Percentiles rank a stretch among this genome's conserved stretches.
Conservation (phyloP, 2,329 filamentous ascomycete genomes). For the Huntiella savannae region DNA sequence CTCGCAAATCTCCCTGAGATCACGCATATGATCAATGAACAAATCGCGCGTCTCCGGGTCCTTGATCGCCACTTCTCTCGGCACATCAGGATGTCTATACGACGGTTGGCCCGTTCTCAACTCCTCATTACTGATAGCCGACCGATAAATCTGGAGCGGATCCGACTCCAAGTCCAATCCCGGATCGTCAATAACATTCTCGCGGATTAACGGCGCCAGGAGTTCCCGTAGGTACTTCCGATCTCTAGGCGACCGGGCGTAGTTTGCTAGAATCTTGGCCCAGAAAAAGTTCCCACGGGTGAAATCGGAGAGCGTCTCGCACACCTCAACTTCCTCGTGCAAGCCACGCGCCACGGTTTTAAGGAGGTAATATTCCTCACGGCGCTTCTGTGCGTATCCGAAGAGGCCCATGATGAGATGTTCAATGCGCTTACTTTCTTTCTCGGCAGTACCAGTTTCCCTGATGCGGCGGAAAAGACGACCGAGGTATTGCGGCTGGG, state of each 20-base stretch:
- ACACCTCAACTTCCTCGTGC: slow-evolving; percentile 65
- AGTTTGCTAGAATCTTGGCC: slow-evolving; percentile 68
- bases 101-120: slow-evolving; percentile 76
- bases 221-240: slow-evolving; percentile 81
- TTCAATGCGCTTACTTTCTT: slow-evolving; percentile 82
- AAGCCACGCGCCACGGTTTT: slow-evolving; percentile 72
- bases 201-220: slow-evolving; percentile 65
- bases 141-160: slow-evolving; percentile 90
- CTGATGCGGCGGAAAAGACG: slow-evolving; percentile 69
- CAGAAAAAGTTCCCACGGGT: slow-evolving; percentile 84
- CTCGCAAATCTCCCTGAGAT: slow-evolving; percentile 84
- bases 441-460: slow-evolving; percentile 69
- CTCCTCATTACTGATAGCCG: slow-evolving; percentile 92
- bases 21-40: slow-evolving; percentile 87
- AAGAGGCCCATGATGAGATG: slow-evolving; percentile 92
- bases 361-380: slow-evolving; percentile 91
- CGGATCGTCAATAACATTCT: slow-evolving; percentile 84
- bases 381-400: slow-evolving; percentile 87
- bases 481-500: slow-evolving; percentile 85
- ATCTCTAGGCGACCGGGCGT: slow-evolving; percentile 77
- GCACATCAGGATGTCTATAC: slow-evolving; percentile 62
- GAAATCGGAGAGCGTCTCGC: slow-evolving; percentile 61
- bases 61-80: slow-evolving; percentile 83
- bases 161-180: slow-evolving; percentile 88
- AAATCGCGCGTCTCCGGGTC: slow-evolving; percentile 81